phyloP scores from a whole-genome alignment of 1,284 basidiomycete species.

The Rhodofomes roseus region DNA sequence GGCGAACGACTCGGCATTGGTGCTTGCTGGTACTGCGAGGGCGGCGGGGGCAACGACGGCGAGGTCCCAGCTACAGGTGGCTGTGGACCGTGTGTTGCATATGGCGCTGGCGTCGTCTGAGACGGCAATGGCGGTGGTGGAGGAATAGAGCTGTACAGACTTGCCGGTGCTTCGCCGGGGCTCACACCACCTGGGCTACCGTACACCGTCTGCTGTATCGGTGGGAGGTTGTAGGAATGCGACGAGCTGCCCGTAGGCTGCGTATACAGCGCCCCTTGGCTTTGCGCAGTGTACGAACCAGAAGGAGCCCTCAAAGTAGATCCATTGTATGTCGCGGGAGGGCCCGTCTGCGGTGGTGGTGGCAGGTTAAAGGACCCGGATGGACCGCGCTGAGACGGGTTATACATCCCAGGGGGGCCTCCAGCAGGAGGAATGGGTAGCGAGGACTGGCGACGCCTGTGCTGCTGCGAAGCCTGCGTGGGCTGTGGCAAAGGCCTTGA shows the following conservation, averaged over 20 bases:
- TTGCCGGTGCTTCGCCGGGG: conserved; percentile 4
- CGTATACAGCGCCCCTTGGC: background rate
- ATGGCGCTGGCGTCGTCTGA: conserved; percentile 17
- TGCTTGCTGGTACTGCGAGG: conserved; percentile 23
- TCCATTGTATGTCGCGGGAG: conserved; percentile 4
- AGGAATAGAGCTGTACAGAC: conserved; percentile 26
- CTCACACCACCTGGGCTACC: conserved; percentile 2
- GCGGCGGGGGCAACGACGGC: conserved; percentile 30
- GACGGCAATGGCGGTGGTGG: conserved; percentile 34
- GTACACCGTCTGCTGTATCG: background rate
- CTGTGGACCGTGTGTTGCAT: conserved; percentile 16
- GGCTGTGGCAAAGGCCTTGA: conserved; percentile 11
- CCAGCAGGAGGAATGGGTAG: conserved; percentile 20
- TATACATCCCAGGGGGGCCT: conserved; percentile 16
- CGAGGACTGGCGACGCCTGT: conserved; percentile 16
- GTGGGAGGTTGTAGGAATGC: background rate
- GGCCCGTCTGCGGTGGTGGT: background rate
- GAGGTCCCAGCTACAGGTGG: conserved; percentile 29
- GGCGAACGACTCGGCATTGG: background rate
- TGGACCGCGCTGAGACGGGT: conserved; percentile 10
- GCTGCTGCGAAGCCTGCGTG: conserved; percentile 13
- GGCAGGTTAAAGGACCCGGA: conserved; percentile 3
- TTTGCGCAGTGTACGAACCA: conserved; percentile 1
- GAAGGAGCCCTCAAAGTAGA: background rate
- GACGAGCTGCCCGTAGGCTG: conserved; percentile 5